Evolutionary conservation across 495 filamentous ascomycete species (phyloP), one percentile per base, ranked within the genome.

Genomic region (Penicillium robsamsonii): DNA sequence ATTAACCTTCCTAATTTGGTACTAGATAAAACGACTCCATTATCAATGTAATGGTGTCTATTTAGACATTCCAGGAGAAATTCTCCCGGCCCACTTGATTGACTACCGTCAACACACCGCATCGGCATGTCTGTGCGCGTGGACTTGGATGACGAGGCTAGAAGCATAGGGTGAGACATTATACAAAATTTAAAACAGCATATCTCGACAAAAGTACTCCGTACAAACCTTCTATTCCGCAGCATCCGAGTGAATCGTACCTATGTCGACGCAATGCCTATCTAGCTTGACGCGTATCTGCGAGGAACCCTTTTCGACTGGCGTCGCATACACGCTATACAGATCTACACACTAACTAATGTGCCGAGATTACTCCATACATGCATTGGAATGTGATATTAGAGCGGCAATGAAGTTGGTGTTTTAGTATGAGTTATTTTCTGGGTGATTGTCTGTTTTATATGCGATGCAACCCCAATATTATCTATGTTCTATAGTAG

Each of bases 311-410:
- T 53, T 47, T 46, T 37, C 17, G 4, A 40, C 8, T 38, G 35
- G 22, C 27, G 22, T 37, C 46, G 45, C 59, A n/a, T 38, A 55
- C 55, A 45, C 53, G 25, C 35, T 31, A 37, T 50, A 38, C 25
- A 31, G 20, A 61, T 58, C 42, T 44, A 25, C 42, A 44, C 35
- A 1, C 4, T 17, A 38, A 1, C 4, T 17, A 38, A 9, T 38
- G 35, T 17, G n/a, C 35, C 15, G 7, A 9, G 5, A 1, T 15
- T 46, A 46, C 15, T 0, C 46, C 40, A 56, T 42, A 49, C 57
- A 58, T 68, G 59, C 62, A 68, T 61, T 65, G 65, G 65, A 65
- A 68, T 68, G 65, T 68, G 65, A 63, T 50, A 53, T 50, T 63
- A 22, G 41, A 43, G n/a, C 18, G 24, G 50, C 41, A 44, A 31